Base-by-base conservation (phyloP, 441 rosid genomes). In the Jatropha podagrica region DNA sequence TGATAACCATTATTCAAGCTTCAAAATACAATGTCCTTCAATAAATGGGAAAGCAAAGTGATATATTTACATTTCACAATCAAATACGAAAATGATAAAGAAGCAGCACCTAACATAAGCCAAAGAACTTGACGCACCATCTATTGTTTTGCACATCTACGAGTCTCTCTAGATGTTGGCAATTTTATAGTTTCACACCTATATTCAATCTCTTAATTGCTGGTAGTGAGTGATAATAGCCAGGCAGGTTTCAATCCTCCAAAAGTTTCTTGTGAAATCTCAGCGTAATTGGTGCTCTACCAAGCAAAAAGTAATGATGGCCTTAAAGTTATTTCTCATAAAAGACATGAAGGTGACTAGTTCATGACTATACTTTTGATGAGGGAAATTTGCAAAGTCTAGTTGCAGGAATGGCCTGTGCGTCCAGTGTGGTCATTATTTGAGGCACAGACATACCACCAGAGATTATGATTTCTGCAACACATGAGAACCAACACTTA, bases 371-470 rank as follows among this genome's bases (percentile, higher is more conserved):
- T 23, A 54, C 42, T 65, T 15, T 17, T 54, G 71, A 38, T 10
- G 68, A 55, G n/a, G 70, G 52, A 48, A 11, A 65, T 40, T 74
- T 65, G 23, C 41, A 26, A 18, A 20, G 68, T 49, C 51, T 5
- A 7, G 62, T 8, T 60, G 67, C 42, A 60, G 13, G 61, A 37
- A 15, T 60, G 40, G 62, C 20, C n/a, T n/a, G 86, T 32, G 85
- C 49, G 72, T 90, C 95, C 76, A 89, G 69, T 1, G 95, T 89
- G 11, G 97, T 85, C 44, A 93, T 85, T 72, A 89, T 87, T 78
- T 92, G 97, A 2, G 99, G 99, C 92, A 95, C 91, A 0, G 99
- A 95, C 97, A 95, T 90, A 40, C 99, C 99, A 40, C 98, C 97
- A 0, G 98, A 95, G 48, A 95, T 97, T 10, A 93, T 93, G 49